Conservation (phyloP, 2,329 filamentous ascomycete genomes). For the Colletotrichum sp. region DNA sequence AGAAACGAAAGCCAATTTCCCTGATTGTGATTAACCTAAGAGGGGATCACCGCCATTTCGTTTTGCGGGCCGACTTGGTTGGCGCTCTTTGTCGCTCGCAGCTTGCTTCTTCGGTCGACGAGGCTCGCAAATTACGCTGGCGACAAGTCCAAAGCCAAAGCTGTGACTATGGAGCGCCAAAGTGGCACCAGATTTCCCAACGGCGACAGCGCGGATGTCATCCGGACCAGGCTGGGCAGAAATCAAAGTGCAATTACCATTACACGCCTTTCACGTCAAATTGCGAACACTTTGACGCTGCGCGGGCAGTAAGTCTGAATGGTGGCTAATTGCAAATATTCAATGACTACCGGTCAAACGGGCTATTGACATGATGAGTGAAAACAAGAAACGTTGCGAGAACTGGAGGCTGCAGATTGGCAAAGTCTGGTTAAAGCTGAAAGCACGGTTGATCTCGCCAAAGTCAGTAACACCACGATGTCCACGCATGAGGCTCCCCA, state of each 20-base stretch:
- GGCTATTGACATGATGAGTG: not conserved
- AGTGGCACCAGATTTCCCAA: not conserved
- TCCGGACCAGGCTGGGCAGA: not conserved
- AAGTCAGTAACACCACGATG: not conserved
- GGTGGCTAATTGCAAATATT: not conserved
- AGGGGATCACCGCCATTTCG: conserved; percentile 23
- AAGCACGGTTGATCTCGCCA: not conserved
- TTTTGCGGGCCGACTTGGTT: conserved; percentile 15
- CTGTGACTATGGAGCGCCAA: not conserved
- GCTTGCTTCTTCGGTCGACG: conserved; percentile 13
- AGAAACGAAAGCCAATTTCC: conserved; percentile 23
- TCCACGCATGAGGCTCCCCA: not conserved
- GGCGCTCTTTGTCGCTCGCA: not conserved
- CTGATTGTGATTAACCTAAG: conserved; percentile 16
- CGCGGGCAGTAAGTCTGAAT: not conserved
- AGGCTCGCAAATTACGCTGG: conserved; percentile 4
- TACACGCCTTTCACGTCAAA: not conserved
- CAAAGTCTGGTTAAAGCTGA: not conserved
- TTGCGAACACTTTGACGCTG: not conserved
- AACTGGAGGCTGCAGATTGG: not conserved
- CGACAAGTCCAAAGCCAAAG: not conserved
- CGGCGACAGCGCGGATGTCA: conserved; percentile 9
- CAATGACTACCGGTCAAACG: not conserved
- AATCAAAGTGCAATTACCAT: not conserved
- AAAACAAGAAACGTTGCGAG: not conserved